Evolutionary conservation across 306 rosid species (phyloP), one percentile per base, ranked within the genome.

Genomic region (Trifolium dubium): DNA sequence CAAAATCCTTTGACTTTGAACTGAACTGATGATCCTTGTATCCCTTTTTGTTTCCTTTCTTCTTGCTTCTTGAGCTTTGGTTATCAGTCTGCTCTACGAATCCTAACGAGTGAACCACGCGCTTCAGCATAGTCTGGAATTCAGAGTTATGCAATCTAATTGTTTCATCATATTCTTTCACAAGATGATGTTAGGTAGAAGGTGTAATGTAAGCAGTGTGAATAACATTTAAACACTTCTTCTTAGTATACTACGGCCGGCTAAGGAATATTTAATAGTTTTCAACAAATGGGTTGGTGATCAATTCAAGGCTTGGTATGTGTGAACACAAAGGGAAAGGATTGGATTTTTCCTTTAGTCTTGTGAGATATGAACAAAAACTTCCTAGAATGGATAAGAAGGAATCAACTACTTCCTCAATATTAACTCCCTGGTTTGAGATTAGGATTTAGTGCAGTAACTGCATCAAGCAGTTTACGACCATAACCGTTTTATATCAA

Each of bases 111-210:
- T 32, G 72, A 62, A n/a, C 72, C 13, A 74, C 79, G 46, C 67
- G 77, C 78, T 80, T 90, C 83, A 85, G 86, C 93, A 88, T 90
- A 82, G 84, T 85, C 67, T 74, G 39, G 80, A 62, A 67, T 59
- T 47, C 67, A 41, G 32, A 58, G 64, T 51, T 28, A 30, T 62
- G 11, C 9, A 35, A 59, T 53, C 81, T 53, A 74, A 74, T 63
- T 29, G 72, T 80, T 81, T 86, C 86, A 80, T 59, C 71, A 81
- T 84, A 43, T 63, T 64, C 74, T 72, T 29, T 66, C 10, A 62
- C 18, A 49, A 37, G 59, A 55, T 50, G 43, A 68, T 61, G 76
- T 34, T 77, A 41, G 77, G 86, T 58, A 82, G 85, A 29, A 37
- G 70, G 62, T 59, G 62, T 65, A 64, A 67, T 77, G 77, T 23